Conservation (phyloP, 768 basidiomycete species). For the Lactarius vividus region DNA sequence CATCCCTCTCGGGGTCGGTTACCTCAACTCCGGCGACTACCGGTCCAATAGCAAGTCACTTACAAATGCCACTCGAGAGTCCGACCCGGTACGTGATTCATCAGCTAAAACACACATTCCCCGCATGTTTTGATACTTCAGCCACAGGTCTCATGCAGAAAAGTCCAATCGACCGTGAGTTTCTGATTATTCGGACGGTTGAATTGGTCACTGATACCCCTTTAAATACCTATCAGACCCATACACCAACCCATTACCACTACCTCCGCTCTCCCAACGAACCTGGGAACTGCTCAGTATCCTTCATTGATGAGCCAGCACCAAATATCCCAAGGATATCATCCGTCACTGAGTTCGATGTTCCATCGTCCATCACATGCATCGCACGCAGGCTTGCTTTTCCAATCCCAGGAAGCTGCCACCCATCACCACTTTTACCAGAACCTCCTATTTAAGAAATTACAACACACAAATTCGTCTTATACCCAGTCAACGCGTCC, state of each 20-base stretch:
- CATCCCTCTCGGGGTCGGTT: not conserved
- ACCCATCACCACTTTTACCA: slow-evolving; percentile 27
- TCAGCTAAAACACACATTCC: not conserved
- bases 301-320: slow-evolving; percentile 78
- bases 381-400: slow-evolving; percentile 25
- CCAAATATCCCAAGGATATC: slow-evolving; percentile 74
- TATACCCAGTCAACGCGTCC: slow-evolving; percentile 21
- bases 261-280: slow-evolving; percentile 63
- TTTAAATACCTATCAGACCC: slow-evolving; percentile 18
- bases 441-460: slow-evolving; percentile 22
- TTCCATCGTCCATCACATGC: slow-evolving; percentile 38
- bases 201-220: not conserved
- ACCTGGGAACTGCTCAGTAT: slow-evolving; percentile 50
- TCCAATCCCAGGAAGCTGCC: slow-evolving; percentile 26
- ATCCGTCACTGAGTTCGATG: slow-evolving; percentile 75
- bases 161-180: slow-evolving; percentile 28
- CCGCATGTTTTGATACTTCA: slow-evolving; percentile 40
- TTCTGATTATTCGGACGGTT: not conserved
- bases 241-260: slow-evolving; percentile 56
- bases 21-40: slow-evolving; percentile 4
- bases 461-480: slow-evolving; percentile 15
- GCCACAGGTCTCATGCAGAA: slow-evolving; percentile 41
- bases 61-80: slow-evolving; percentile 59
- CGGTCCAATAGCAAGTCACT: slow-evolving; percentile 18
- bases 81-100: slow-evolving; percentile 39